Evolutionary conservation across 2,329 filamentous ascomycete genomes (phyloP).

Genomic region (Didymella lethalis): DNA sequence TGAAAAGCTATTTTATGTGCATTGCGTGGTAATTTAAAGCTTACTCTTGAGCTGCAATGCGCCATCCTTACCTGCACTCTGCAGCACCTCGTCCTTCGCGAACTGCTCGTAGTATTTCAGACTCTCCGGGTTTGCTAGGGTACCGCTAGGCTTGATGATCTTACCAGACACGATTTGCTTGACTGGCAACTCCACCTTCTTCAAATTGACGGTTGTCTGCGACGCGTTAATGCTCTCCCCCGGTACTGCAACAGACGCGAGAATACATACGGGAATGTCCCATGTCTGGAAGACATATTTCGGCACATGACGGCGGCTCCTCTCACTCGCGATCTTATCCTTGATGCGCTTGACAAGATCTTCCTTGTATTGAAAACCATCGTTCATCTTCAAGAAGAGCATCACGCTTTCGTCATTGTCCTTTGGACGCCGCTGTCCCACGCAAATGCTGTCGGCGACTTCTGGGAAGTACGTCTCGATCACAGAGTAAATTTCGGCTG

Average conservation of each 20-base stretch:
- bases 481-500: slow-evolving; percentile 80
- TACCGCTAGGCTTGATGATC: slow-evolving; percentile 76
- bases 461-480: slow-evolving; percentile 71
- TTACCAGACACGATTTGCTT: slow-evolving; percentile 84
- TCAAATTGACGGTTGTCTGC: slow-evolving; percentile 81
- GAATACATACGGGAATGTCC: slow-evolving; percentile 74
- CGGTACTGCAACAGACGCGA: background rate
- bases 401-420: slow-evolving; percentile 67
- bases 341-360: slow-evolving; percentile 64
- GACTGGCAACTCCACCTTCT: slow-evolving; percentile 84
- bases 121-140: slow-evolving; percentile 77
- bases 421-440: slow-evolving; percentile 73
- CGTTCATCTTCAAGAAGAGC: slow-evolving; percentile 67
- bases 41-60: slow-evolving; percentile 32
- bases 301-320: slow-evolving; percentile 78
- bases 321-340: slow-evolving; percentile 68
- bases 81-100: slow-evolving; percentile 69
- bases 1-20: background rate
- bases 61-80: slow-evolving; percentile 26
- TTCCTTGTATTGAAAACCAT: slow-evolving; percentile 53
- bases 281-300: slow-evolving; percentile 80
- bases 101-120: slow-evolving; percentile 83
- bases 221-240: slow-evolving; percentile 1
- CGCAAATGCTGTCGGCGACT: slow-evolving; percentile 77
- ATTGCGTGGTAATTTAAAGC: slow-evolving; percentile 22